phyloP scores from a whole-genome alignment of 108 stramenopile genomes.

The Nannochloropsis salina region DNA sequence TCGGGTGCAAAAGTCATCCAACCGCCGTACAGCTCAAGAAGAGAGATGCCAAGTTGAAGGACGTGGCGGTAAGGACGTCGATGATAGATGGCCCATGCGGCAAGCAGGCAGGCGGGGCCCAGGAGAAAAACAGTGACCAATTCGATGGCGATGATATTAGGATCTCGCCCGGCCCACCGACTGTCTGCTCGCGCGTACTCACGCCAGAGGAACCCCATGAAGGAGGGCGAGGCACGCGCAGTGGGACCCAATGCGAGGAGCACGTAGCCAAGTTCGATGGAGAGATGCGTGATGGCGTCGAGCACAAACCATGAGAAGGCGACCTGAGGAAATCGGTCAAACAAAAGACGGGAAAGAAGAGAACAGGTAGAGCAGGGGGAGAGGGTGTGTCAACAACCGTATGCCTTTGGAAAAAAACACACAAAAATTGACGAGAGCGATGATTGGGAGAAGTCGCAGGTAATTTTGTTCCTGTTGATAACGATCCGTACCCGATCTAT shows the following conservation, averaged over 20 bases:
- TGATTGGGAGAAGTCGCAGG: no score
- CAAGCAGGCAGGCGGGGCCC: constrained; percentile 22
- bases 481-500: no score
- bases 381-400: no score
- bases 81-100: constrained; percentile 15
- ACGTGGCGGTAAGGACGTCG: constrained; percentile 21
- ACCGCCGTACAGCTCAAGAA: constrained; percentile 37
- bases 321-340: not conserved
- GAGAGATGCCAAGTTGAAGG: constrained; percentile 26
- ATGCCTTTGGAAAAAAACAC: no score
- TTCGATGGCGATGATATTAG: constrained; percentile 25
- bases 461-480: no score
- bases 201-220: constrained; percentile 30
- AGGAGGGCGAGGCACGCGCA: not conserved
- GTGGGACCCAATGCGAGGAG: constrained; percentile 30
- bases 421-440: no score
- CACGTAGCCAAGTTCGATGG: constrained; percentile 40
- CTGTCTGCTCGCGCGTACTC: constrained; percentile 40
- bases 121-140: constrained; percentile 24
- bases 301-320: constrained; percentile 28
- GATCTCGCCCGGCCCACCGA: constrained; percentile 30
- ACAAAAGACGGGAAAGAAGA: not conserved
- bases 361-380: not conserved
- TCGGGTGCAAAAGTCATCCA: constrained; percentile 47
- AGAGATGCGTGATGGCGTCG: constrained; percentile 34